Evolutionary conservation across 768 basidiomycete genomes (phyloP).

Genomic region (Collybia sordida): DNA sequence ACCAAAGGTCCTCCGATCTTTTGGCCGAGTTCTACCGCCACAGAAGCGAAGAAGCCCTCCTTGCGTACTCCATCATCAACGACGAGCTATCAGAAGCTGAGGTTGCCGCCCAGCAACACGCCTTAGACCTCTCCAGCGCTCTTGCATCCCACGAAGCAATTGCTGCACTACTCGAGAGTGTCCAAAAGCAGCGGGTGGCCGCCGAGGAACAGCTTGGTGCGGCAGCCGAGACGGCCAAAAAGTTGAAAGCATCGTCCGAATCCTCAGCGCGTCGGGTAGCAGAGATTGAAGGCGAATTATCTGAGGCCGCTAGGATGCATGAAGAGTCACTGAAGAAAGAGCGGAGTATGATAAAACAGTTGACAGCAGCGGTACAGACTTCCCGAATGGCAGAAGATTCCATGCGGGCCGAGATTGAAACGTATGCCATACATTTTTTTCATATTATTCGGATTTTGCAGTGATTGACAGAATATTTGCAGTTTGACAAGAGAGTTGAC

Average conservation of each 20-base stretch:
- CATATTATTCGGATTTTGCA: neutral
- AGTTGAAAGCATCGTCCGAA: slow-evolving; percentile 17
- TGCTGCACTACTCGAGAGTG: slow-evolving; percentile 37
- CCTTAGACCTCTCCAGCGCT: slow-evolving; percentile 38
- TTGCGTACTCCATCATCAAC: slow-evolving; percentile 25
- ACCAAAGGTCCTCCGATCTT: slow-evolving; percentile 15
- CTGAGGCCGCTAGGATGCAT: slow-evolving; percentile 23
- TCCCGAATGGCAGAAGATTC: slow-evolving; percentile 65
- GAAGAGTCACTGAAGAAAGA: slow-evolving; percentile 43
- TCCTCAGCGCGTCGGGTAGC: slow-evolving; percentile 15
- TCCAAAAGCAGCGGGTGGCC: slow-evolving; percentile 32
- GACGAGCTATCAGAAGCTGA: slow-evolving; percentile 27
- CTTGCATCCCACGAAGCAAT: slow-evolving; percentile 42
- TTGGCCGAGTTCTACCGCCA: slow-evolving; percentile 36
- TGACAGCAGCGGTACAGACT: slow-evolving; percentile 52
- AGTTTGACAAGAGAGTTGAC: slow-evolving; percentile 51
- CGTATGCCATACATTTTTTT: slow-evolving; percentile 41
- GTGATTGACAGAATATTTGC: neutral
- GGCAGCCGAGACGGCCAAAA: slow-evolving; percentile 20
- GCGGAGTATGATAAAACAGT: slow-evolving; percentile 42
- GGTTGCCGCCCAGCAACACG: slow-evolving; percentile 27
- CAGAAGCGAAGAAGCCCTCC: slow-evolving; percentile 31
- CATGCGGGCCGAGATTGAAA: slow-evolving; percentile 65
- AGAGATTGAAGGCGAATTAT: slow-evolving; percentile 26
- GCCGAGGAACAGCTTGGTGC: slow-evolving; percentile 16